phyloP scores from a whole-genome alignment of 768 basidiomycete genomes.

The Cystofilobasidium bisporidii region DNA sequence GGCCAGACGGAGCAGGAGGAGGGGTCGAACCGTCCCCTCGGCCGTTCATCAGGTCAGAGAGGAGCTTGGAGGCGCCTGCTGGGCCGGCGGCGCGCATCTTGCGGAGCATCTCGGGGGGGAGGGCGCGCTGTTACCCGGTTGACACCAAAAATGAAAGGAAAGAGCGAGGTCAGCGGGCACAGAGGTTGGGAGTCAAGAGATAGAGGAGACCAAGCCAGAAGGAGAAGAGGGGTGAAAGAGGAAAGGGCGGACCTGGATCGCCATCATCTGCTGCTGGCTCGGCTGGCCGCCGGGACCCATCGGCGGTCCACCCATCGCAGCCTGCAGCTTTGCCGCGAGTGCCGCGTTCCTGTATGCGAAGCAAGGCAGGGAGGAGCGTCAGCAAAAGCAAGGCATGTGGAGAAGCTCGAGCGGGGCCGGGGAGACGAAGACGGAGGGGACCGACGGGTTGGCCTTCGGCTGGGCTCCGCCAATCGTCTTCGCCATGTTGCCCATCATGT shows the following conservation, averaged over 20 bases:
- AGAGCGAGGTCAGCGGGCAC: constrained; percentile 14
- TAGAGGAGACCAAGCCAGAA: not conserved
- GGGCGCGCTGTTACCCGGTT: constrained; percentile 74
- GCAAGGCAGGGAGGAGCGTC: not conserved
- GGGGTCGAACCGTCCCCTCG: constrained; percentile 10
- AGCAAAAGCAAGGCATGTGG: not conserved
- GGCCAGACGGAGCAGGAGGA: not conserved
- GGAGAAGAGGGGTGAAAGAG: too few relatives aligned
- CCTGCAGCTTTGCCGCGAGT: constrained; percentile 60
- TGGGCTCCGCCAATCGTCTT: constrained; percentile 66
- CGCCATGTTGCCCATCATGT: constrained; percentile 98
- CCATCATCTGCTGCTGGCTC: constrained; percentile 83
- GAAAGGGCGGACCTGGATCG: constrained; percentile 65
- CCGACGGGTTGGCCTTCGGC: constrained; percentile 58
- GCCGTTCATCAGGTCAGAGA: constrained; percentile 20
- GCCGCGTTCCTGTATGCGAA: constrained; percentile 24
- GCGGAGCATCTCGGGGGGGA: constrained; percentile 88
- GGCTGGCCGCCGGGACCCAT: constrained; percentile 81
- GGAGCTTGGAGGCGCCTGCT: constrained; percentile 49
- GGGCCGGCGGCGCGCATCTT: constrained; percentile 64
- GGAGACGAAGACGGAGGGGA: constrained; percentile 21
- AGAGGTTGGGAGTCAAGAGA: not conserved
- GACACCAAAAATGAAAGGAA: too few relatives aligned
- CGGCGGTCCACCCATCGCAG: constrained; percentile 72
- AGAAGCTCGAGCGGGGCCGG: too few relatives aligned